Evolutionary conservation across 1,139 yeast species (phyloP).

Genomic region (Suzukiozyma palmioleophila): DNA sequence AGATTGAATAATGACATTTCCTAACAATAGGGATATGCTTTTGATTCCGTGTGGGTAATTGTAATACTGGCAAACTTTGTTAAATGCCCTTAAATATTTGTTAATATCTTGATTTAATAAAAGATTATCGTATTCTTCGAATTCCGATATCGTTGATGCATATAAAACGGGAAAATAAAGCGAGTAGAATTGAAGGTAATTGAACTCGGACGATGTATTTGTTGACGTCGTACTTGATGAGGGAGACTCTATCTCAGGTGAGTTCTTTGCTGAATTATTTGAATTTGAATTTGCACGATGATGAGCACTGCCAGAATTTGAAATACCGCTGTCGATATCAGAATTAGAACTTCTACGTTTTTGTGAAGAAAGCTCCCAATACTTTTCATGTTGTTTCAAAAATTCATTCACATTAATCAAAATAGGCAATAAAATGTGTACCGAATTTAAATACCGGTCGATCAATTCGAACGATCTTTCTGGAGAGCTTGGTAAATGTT

Average conservation of each 20-base stretch:
- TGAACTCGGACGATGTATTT: conserved; percentile 19
- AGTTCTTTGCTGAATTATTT: not conserved
- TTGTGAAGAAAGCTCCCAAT: conserved; percentile 31
- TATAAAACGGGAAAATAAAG: conserved; percentile 48
- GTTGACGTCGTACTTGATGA: conserved; percentile 11
- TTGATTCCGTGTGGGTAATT: conserved; percentile 53
- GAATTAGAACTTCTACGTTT: not conserved
- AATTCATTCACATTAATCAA: conserved; percentile 42
- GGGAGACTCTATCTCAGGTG: conserved; percentile 6
- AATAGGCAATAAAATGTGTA: conserved; percentile 52
- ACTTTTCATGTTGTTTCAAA: conserved; percentile 42
- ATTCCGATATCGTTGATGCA: conserved; percentile 52
- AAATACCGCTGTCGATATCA: not conserved
- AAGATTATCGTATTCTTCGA: conserved; percentile 48
- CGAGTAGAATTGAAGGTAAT: conserved; percentile 42
- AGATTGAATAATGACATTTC: conserved; percentile 51
- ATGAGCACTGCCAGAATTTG: conserved; percentile 3
- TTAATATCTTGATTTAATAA: conserved; percentile 47
- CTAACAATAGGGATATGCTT: conserved; percentile 41
- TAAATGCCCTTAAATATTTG: conserved; percentile 43
- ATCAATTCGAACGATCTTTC: conserved; percentile 49
- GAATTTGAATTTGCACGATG: not conserved
- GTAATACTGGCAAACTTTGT: conserved; percentile 45
- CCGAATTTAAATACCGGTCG: conserved; percentile 45
- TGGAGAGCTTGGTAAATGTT: conserved; percentile 31